Conservation (phyloP, 2,329 filamentous ascomycete species). For the Neurospora crassa region DNA sequence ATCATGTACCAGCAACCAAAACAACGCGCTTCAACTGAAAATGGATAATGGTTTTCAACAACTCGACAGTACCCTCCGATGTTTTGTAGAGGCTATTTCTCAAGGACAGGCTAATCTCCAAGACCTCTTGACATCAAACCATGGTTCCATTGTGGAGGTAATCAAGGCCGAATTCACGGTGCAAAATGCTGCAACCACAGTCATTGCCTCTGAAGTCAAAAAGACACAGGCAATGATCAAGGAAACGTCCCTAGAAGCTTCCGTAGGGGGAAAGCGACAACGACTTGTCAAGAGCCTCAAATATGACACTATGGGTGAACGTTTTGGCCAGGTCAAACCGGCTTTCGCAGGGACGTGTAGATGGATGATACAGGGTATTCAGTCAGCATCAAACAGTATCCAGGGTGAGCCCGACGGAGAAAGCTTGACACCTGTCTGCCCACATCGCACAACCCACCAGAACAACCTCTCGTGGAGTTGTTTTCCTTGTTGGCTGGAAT, state of each 20-base stretch:
- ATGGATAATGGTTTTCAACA: not conserved
- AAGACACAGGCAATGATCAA: not conserved
- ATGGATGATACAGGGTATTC: conserved; percentile 4
- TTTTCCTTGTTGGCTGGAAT: conserved; percentile 9
- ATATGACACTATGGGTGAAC: conserved; percentile 2
- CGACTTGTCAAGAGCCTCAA: conserved; percentile 4
- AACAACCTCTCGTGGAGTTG: conserved; percentile 1
- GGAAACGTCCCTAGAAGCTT: not conserved
- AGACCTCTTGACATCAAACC: not conserved
- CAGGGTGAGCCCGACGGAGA: not conserved
- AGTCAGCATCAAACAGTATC: not conserved
- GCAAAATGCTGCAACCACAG: not conserved
- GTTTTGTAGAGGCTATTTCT: not conserved
- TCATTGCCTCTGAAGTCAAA: not conserved
- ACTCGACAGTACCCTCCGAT: not conserved
- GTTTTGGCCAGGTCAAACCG: conserved; percentile 1
- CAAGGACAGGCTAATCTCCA: conserved; percentile 3
- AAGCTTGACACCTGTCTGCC: not conserved
- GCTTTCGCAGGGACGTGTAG: conserved; percentile 3
- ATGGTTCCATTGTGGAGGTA: not conserved
- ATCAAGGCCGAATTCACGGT: not conserved
- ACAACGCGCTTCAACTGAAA: conserved; percentile 1
- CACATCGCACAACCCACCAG: not conserved
- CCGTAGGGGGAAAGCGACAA: conserved; percentile 1
- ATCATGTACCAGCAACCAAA: not conserved